Evolutionary conservation across 2,329 filamentous ascomycete species (phyloP), one percentile per base, ranked within the genome.

Genomic region (Trichoderma brevicompactum): DNA sequence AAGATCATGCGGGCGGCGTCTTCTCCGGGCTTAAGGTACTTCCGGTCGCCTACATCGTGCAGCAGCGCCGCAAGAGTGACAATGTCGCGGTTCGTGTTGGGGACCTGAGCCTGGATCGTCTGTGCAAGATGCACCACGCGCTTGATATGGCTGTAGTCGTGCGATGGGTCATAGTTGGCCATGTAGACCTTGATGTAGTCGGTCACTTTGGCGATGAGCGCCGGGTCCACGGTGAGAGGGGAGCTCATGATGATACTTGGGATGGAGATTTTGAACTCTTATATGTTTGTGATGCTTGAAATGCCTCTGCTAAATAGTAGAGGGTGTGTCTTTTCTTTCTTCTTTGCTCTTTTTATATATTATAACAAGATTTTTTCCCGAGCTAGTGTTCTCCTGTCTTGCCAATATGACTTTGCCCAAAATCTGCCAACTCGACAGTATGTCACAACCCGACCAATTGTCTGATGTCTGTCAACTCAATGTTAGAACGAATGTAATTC

Each of bases 21-120:
- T 69, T 89, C 81, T 64, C 82, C 83, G 1, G 84, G 80, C 64
- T 80, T 73, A 15, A 88, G 76, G 76, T 96, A 96, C 79, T 96
- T 97, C 76, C 85, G 88, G 79, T 97, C 94, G 67, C 91, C 92
- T 17, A 96, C 89, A 72, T 97, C 94, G 79, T 97, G 94, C n/a
- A 94, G 84, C 5, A 94, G 83, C 1, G 91, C 91, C 1, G 87
- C 81, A 32, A 96, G 87, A 34, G 86, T 86, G 69, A 95, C 81
- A 32, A 88, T 76, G 10, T 81, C 79, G 4, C 78, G 79, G 34
- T 70, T 65, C 8, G 71, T 75, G 58, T 65, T 70, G 63, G 73
- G 77, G 61, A 88, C 84, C 46, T 77, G 75, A 55, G 80, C 73
- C 65, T 91, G 82, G 68, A 93, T 89, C 70, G 84, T 80, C 52